Base-by-base conservation (phyloP, 2,329 filamentous ascomycete genomes). In the Ophiostoma tasmaniense region DNA sequence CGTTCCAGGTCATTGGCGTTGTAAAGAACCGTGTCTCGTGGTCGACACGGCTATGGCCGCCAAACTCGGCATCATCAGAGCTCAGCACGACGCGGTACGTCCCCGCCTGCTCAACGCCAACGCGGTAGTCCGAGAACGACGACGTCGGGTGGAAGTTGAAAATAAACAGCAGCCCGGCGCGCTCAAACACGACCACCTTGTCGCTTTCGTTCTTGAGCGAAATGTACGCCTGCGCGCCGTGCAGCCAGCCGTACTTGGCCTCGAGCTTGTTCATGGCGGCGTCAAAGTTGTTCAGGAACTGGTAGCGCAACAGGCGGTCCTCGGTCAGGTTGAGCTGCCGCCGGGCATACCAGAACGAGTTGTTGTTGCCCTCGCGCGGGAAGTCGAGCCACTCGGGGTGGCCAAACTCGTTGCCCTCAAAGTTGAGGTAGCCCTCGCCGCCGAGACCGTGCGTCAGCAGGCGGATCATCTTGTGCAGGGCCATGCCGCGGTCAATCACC, bases 341-440 rank as follows among this genome's bases (percentile, higher is more conserved):
- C 28, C 95, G 88, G 2, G 93, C 93, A 76, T 97, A 97, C 88
- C 92, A 94, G 83, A 93, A 97, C 64, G 91, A 95, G 80, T 97
- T 96, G 76, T 89, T 81, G 80, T 97, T 97, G 70, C 95, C 95
- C 75, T 89, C 92, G 67, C 95, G 91, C 3, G 95, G 95, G 79
- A 99, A 99, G 78, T 99, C 95, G 52, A 99, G 90, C 95, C 95
- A 99, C 79, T 99, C 95, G 0, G 95, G 95, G 77, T 99, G 95
- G 0, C 95, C 95, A 76, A 99, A 99, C 79, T 99, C 95, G 79
- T 99, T 99, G 71, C 95, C 95, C 80, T 97, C 93, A 75, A 99
- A 99, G 81, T 98, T 99, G 67, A 99, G 90, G 76, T 97, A 99
- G 52, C 94, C 95, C 79, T 99, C 95, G 68, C 95, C 95, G 70